These are phyloP conservation scores for Thymus quinquecostatus DNA, from an alignment of 257 asterid genomes.

Conservation along the genomic window DNA sequence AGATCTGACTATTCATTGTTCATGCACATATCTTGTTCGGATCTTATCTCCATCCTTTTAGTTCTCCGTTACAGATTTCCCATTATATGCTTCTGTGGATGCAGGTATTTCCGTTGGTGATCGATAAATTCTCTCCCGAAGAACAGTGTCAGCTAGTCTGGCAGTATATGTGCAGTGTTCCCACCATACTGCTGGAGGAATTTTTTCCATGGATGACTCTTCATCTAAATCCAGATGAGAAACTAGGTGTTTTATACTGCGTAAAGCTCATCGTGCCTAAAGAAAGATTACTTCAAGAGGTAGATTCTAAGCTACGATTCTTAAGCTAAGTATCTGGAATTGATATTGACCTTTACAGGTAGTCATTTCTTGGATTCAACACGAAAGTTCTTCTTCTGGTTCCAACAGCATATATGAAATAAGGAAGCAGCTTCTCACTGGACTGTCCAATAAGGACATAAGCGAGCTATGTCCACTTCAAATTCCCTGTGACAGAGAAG, in stretches of 20 bases:
- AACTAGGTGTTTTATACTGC: conserved; percentile 54
- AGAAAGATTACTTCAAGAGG: conserved; percentile 78
- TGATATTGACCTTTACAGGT: conserved; percentile 55
- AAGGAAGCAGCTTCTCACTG: conserved; percentile 55
- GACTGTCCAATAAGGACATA: conserved; percentile 49
- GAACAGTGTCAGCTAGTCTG: conserved; percentile 82
- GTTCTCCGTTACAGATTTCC: conserved; percentile 5
- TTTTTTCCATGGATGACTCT: conserved; percentile 72
- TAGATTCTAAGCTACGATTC: conserved; percentile 37
- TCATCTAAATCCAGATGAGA: conserved; percentile 57
- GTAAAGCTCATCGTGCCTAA: conserved; percentile 61
- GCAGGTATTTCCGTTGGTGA: conserved; percentile 80
- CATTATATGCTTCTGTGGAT: conserved; percentile 26
- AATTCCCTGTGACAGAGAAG: conserved; percentile 37
- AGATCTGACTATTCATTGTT: too few species aligned
- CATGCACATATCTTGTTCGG: neutral
- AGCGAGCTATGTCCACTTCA: conserved; percentile 41
- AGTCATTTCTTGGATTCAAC: conserved; percentile 71
- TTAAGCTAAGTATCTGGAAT: conserved; percentile 33
- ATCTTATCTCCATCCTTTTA: conserved; percentile 1
- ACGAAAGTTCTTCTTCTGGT: conserved; percentile 41
- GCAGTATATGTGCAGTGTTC: conserved; percentile 84
- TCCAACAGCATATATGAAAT: conserved; percentile 40
- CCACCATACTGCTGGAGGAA: conserved; percentile 69
- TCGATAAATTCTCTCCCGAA: conserved; percentile 52